A percentile compares a stretch with the other conserved stretches of the same genome.
These are phyloP conservation scores for Colletotrichum gigasporum DNA, from an alignment of 2,329 filamentous ascomycete genomes.

Conservation along the genomic window DNA sequence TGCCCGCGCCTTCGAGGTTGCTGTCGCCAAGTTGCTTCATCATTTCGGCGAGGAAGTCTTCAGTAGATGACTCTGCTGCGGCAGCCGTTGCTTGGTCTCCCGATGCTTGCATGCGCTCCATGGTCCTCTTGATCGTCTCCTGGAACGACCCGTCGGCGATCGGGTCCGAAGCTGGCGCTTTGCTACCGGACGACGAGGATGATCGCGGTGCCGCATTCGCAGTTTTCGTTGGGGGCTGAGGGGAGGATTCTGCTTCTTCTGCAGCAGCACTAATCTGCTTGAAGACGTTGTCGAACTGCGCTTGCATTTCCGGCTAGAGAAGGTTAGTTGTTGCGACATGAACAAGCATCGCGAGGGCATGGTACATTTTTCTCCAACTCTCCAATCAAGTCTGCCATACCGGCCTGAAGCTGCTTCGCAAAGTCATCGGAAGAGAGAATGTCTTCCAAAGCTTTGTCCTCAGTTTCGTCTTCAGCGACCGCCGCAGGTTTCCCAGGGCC, in stretches of 20 bases:
- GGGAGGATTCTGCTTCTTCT: constrained; percentile 30
- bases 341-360: neutral
- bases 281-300: constrained; percentile 81
- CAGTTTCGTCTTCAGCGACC: constrained; percentile 33
- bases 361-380: constrained; percentile 64
- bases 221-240: constrained; percentile 35
- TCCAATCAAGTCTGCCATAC: constrained; percentile 85
- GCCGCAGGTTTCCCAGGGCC: constrained; percentile 36
- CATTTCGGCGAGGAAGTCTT: constrained; percentile 92
- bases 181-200: constrained; percentile 32
- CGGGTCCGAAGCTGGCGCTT: constrained; percentile 39
- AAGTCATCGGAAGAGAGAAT: constrained; percentile 78
- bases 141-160: constrained; percentile 78
- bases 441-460: constrained; percentile 46
- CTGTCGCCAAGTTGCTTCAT: constrained; percentile 85
- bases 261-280: constrained; percentile 73
- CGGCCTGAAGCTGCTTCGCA: constrained; percentile 84
- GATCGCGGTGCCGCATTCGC: constrained; percentile 37
- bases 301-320: constrained; percentile 73
- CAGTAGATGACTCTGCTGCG: constrained; percentile 69
- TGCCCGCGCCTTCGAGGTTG: constrained; percentile 62
- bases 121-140: constrained; percentile 90
- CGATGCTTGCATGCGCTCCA: constrained; percentile 94
- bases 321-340: neutral
- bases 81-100: constrained; percentile 87